phyloP scores from a whole-genome alignment of 1,284 basidiomycete genomes.

The Cutaneotrichosporon daszewskae region DNA sequence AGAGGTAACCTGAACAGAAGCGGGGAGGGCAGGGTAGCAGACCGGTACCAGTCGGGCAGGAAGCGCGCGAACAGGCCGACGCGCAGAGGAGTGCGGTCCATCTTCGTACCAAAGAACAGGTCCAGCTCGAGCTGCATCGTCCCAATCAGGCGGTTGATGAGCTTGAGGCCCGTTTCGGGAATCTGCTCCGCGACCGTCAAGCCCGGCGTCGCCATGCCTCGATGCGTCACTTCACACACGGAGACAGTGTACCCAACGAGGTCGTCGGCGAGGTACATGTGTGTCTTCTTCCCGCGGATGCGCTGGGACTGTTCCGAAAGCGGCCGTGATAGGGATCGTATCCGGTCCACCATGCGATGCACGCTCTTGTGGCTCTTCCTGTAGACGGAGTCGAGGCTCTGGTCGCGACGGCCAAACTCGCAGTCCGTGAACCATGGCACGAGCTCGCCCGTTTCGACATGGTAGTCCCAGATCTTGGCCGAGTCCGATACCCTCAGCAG shows the following conservation, averaged over 20 bases:
- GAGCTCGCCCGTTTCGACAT: conserved; percentile 46
- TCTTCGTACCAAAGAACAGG: conserved; percentile 43
- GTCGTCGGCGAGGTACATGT: conserved; percentile 80
- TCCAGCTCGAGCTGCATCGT: conserved; percentile 54
- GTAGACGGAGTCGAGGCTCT: conserved; percentile 26
- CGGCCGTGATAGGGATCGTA: conserved; percentile 34
- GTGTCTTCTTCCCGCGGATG: conserved; percentile 40
- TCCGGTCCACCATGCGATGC: conserved; percentile 40
- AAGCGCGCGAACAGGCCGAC: conserved; percentile 82
- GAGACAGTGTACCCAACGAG: conserved; percentile 82
- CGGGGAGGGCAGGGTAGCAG: conserved; percentile 69
- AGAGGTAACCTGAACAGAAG: conserved; percentile 81
- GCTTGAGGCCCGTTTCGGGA: conserved; percentile 67
- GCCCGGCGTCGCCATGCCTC: conserved; percentile 55
- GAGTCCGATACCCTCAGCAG: conserved; percentile 38
- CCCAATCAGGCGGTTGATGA: conserved; percentile 68
- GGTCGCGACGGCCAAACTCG: conserved; percentile 24
- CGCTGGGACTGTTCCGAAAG: conserved; percentile 43
- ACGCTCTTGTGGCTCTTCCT: conserved; percentile 24
- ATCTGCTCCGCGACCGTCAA: conserved; percentile 63
- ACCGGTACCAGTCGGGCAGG: conserved; percentile 77
- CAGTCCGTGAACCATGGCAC: conserved; percentile 44
- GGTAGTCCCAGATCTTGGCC: conserved; percentile 45
- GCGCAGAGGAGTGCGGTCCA: conserved; percentile 61
- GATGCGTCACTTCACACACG: conserved; percentile 70